These are phyloP conservation scores for Tolypocladium endophyticum DNA, from an alignment of 2,329 filamentous ascomycete species.

Conservation along the genomic window DNA sequence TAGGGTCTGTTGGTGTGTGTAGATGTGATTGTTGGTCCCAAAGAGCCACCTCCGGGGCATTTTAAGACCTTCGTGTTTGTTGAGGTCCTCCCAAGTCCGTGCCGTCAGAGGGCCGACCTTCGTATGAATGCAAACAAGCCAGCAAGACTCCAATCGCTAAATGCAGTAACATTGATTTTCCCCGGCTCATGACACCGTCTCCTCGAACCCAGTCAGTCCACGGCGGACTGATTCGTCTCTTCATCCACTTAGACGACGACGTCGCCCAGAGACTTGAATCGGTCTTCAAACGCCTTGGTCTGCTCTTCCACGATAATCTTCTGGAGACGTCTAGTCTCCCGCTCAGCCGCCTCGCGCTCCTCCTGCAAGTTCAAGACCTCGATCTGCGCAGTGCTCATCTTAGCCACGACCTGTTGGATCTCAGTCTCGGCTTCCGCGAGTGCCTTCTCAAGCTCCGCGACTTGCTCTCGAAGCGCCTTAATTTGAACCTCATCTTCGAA, in stretches of 20 bases:
- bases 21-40: neutral
- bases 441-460: conserved; percentile 77
- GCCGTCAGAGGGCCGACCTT: conserved; percentile 4
- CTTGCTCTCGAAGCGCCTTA: conserved; percentile 63
- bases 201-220: neutral
- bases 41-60: neutral
- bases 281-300: conserved; percentile 33
- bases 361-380: conserved; percentile 73
- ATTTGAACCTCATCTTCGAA: conserved; percentile 66
- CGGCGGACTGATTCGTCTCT: neutral
- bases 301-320: conserved; percentile 54
- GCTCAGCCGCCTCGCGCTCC: conserved; percentile 63
- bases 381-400: conserved; percentile 74
- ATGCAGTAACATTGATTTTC: conserved; percentile 17
- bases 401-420: conserved; percentile 71
- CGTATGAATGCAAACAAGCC: conserved; percentile 10
- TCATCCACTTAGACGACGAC: neutral
- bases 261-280: conserved; percentile 21
- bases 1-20: neutral
- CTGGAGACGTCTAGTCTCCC: conserved; percentile 60
- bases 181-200: neutral
- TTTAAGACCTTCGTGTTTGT: neutral
- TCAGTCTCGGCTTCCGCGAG: conserved; percentile 49
- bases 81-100: neutral
- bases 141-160: conserved; percentile 26